phyloP scores from a whole-genome alignment of 2,329 filamentous ascomycete genomes.

The Calonectria pseudoreteaudii region DNA sequence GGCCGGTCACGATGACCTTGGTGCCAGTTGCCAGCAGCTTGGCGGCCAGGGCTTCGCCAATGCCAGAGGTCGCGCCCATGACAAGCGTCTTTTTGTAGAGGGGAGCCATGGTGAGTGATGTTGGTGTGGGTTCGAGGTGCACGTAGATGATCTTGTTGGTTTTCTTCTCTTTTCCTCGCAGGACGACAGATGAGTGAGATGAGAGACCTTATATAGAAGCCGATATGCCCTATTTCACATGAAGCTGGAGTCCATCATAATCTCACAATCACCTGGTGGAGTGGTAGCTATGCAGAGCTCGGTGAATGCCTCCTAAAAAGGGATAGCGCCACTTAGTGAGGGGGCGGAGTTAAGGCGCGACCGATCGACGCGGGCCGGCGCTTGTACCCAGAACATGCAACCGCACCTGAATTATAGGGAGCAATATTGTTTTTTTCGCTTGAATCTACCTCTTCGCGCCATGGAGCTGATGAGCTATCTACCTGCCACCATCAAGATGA shows the following conservation, averaged over 20 bases:
- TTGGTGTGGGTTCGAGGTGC: not conserved
- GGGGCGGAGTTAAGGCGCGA: not conserved
- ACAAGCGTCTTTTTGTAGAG: constrained; percentile 51
- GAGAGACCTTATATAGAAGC: not conserved
- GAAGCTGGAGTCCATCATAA: not conserved
- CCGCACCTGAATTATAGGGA: not conserved
- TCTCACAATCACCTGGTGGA: not conserved
- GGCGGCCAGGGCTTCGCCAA: constrained; percentile 43
- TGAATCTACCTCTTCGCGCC: not conserved
- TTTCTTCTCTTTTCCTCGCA: not conserved
- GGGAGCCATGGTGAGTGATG: constrained; percentile 3
- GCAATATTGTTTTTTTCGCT: too few species aligned
- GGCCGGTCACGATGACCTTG: constrained; percentile 59
- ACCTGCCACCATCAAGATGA: not conserved
- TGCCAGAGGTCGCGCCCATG: constrained; percentile 47
- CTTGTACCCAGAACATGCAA: not conserved
- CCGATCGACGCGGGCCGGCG: not conserved
- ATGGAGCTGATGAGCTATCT: not conserved
- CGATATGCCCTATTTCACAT: not conserved
- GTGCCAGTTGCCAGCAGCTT: constrained; percentile 54
- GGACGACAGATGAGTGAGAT: not conserved
- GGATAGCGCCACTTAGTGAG: not conserved
- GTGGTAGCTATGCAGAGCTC: not conserved
- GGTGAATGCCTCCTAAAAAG: constrained; percentile 11
- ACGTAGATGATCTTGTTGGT: not conserved